Evolutionary conservation across 116 monocot species (phyloP), one percentile per base, ranked within the genome.

Genomic region (Papilionanthe hybrid): DNA sequence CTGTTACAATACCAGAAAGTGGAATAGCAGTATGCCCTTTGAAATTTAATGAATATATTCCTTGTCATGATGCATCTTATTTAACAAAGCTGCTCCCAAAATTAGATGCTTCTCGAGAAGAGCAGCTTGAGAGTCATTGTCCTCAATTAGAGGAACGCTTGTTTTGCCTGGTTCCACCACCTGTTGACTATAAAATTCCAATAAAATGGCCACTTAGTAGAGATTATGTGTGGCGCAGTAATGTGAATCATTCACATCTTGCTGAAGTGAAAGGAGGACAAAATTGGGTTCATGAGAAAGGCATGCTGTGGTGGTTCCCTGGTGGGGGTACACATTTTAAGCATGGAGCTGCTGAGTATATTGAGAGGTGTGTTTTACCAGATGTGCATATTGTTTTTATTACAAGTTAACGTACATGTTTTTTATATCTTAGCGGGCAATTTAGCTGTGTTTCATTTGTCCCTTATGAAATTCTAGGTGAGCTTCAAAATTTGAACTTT

Each of bases 321-420:
- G 98, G 98, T 71, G 98, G 98, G 18, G 98, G 98, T 17, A 99
- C 98, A 43, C 98, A 99, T 86, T 99, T 99, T 86, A 99, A 99
- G 81, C 86, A 95, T 88, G 98, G 98, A n/a, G 98, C 98, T 74
- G 30, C 88, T 71, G 91, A 99, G 79, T 99, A 99, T 57, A 99
- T 99, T 69, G 90, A 94, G 79, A 94, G 98, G 98, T 98, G 86
- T 50, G 20, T n/a, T 73, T 43, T 45, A 73, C 6, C 22, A 44
- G 10, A 5, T 73, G 18, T 37, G 50, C 75, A 75, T 44, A 5
- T 73, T 71, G n/a, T 73, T 73, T 73, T 44, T 73, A 9, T 73
- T 22, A 9, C 3, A 73, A 73, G 42, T 28, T 73, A 44, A 32
- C 37, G 13, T 17, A 69, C 7, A 12, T 69, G 4, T 12, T 32